Evolutionary conservation across 1,139 yeast species (phyloP), one percentile per base, ranked within the genome.

Genomic region (Candida labiduridarum): DNA sequence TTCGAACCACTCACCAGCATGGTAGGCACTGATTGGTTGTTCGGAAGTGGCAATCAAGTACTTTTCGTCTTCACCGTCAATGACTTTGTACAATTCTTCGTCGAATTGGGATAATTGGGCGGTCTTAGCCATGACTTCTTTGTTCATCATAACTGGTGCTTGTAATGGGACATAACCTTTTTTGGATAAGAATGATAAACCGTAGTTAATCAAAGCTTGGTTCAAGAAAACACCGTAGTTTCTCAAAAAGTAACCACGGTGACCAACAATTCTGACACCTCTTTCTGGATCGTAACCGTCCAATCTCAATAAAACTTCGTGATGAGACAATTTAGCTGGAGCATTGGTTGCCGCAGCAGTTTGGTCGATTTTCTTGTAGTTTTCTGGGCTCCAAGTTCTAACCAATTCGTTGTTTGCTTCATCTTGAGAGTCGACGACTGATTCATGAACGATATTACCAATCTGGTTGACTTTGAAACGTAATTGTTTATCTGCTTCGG

Each of bases 131-230:
- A 94, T 94, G 52, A 90, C 96, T 52, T 94, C 99, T 78, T 94
- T 94, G 83, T 95, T 95, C 97, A 95, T 91, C 99, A 94, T 92
- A 47, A 94, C 97, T 52, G 99, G 99, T 14, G 99, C 96, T 78
- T 94, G 99, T 71, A 94, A 80, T 55, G 98, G 96, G 52, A 80
- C 80, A 79, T 91, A 94, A 52, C 85, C 94, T 61, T 87, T 83
- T 66, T 82, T 78, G 59, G 90, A 82, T 69, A 94, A 82, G 75
- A 91, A 92, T 54, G 82, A 80, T 66, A 94, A 82, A 58, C 99
- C 99, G 67, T 91, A 92, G 82, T 92, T 94, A 72, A 94, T 94
- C 72, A 94, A 80, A 35, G 99, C 99, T 76, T 95, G 98, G 79
- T 95, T 94, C 70, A 94, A 83, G 76, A 92, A 95, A 38, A 94